Percentiles rank a stretch among this genome's conserved stretches.
Evolutionary conservation across 768 basidiomycete species (phyloP).

Genomic region (Trametes punicea): DNA sequence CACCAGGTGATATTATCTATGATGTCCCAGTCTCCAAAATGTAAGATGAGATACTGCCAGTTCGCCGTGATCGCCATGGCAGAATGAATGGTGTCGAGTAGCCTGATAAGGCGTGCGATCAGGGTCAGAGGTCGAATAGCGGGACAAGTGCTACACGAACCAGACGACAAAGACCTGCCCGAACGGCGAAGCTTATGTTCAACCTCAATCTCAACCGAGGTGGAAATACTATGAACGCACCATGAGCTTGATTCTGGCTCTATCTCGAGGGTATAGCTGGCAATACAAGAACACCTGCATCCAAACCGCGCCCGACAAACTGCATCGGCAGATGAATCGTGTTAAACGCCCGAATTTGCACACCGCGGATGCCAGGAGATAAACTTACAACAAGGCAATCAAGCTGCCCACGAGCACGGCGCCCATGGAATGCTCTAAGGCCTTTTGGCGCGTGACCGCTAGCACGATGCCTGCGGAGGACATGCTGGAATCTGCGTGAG

Average conservation of each 20-base stretch:
- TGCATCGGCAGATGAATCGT: not conserved
- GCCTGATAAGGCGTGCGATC: conserved; percentile 7
- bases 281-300: conserved; percentile 20
- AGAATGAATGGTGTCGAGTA: conserved; percentile 24
- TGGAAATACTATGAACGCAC: not conserved
- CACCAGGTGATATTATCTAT: conserved; percentile 25
- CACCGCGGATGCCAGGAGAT: no score
- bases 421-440: conserved; percentile 11
- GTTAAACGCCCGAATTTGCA: no score
- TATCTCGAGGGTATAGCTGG: conserved; percentile 14
- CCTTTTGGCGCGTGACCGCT: conserved; percentile 6
- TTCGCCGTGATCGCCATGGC: conserved; percentile 19
- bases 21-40: conserved; percentile 19
- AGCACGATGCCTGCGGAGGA: not conserved
- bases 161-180: conserved; percentile 10
- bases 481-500: not conserved
- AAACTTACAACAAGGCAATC: conserved; percentile 12
- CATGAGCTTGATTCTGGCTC: conserved; percentile 11
- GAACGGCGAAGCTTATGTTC: not conserved
- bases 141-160: not conserved
- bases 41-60: conserved; percentile 26
- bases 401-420: conserved; percentile 18
- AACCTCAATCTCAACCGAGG: not conserved
- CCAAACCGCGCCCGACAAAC: conserved; percentile 16
- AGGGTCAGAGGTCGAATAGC: not conserved